Conservation (phyloP, 805 yeast species). For the Komagataella populi region DNA sequence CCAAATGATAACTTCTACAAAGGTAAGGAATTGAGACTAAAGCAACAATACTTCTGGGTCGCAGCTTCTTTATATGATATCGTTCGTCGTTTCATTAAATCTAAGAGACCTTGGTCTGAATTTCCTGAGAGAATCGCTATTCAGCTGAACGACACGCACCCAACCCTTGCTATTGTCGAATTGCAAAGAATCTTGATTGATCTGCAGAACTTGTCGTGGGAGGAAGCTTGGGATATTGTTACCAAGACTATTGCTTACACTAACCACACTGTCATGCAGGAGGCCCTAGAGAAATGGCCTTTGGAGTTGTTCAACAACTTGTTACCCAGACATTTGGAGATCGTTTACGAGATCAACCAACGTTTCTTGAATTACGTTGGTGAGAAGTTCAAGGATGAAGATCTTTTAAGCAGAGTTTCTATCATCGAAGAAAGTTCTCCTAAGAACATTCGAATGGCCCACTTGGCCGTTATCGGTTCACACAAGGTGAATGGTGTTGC, state of each 20-base stretch:
- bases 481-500: slow-evolving; percentile 95
- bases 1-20: slow-evolving; percentile 89
- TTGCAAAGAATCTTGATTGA: slow-evolving; percentile 79
- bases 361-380: slow-evolving; percentile 68
- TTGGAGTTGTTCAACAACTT: slow-evolving; percentile 63
- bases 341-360: slow-evolving; percentile 75
- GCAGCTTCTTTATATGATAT: slow-evolving; percentile 88
- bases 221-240: slow-evolving; percentile 75
- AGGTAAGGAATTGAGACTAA: slow-evolving; percentile 85
- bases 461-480: slow-evolving; percentile 80
- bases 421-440: slow-evolving; percentile 72
- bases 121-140: slow-evolving; percentile 82
- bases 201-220: slow-evolving; percentile 71
- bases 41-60: slow-evolving; percentile 96
- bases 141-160: slow-evolving; percentile 91
- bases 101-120: slow-evolving; percentile 63
- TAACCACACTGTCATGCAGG: slow-evolving; percentile 89
- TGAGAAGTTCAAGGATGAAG: slow-evolving; percentile 52
- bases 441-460: slow-evolving; percentile 87
- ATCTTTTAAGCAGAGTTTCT: slow-evolving; percentile 56
- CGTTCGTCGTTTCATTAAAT: slow-evolving; percentile 77
- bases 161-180: slow-evolving; percentile 84
- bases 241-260: slow-evolving; percentile 79
- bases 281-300: slow-evolving; percentile 95
- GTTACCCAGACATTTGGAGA: slow-evolving; percentile 85